Evolutionary conservation across 345 rosid genomes (phyloP), one percentile per base, ranked within the genome.

Genomic region (Lenwebbia sp.): DNA sequence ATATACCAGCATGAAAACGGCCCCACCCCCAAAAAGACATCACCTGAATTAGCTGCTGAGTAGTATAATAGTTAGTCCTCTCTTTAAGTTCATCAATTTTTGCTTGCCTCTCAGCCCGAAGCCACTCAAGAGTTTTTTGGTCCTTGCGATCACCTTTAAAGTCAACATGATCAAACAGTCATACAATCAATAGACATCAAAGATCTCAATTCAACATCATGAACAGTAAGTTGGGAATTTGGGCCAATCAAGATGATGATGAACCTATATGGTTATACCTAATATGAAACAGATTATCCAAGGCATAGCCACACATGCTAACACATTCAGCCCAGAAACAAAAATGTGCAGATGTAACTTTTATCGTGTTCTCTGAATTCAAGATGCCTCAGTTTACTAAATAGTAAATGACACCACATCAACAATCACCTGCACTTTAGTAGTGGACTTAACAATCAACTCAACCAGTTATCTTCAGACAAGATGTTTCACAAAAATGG

Each of bases 21-120:
- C 81, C 81, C 47, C 81, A 70, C 22, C 47, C 76, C 81, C 81
- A 8, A 54, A 0, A 40, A 41, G 30, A n/a, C 8, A 8, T 88
- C 74, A 96, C 99, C 99, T 97, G 97, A 92, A 97, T 97, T 88
- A 97, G 95, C 88, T 94, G 98, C 82, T 97, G 99, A 9, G 98
- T 97, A 70, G 92, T 91, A 88, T 97, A 96, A 89, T 95, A 96
- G 90, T 97, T 97, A 84, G 98, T 97, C 89, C 89, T 93, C 91
- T 97, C 99, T 88, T 97, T 97, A 87, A 97, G 98, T 89, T 95
- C 99, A 84, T 97, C 94, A 82, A 97, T 96, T 90, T 95, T 97
- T 11, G 92, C 95, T 92, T 94, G 93, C 90, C 98, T 93, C 89
- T 97, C 99, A 52, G 94, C 93, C 52, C 96, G 95, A 81, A 96